Evolutionary conservation across 2,329 filamentous ascomycete genomes (phyloP), one percentile per base, ranked within the genome.

Genomic region (Ceratocystis alfenasii): DNA sequence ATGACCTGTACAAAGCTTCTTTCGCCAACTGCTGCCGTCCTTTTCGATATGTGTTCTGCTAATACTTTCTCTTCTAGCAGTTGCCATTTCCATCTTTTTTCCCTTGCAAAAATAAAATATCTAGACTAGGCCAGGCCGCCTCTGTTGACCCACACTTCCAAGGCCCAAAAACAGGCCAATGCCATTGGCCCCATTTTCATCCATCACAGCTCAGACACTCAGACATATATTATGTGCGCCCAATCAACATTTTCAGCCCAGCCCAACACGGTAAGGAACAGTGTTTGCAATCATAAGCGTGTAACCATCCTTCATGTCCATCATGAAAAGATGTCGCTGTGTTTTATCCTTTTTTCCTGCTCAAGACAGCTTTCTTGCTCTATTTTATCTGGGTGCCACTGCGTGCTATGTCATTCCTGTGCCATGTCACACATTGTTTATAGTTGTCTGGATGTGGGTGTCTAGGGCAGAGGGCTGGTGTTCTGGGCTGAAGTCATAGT

Each of bases 211-310:
- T 53, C 5, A 8, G 15, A 10, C 46, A 48, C 20, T 53, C 5
- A 8, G 15, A 10, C 46, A 22, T 5, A 22, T 28, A 5, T 15
- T 25, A 53, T 53, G 48, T 53, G 48, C 48, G 48, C 48, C 48
- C 48, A 53, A 53, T 53, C 48, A 53, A 53, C 33, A n/a, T 59
- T 33, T 59, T 10, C 55, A 59, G 55, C 55, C 55, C 55, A 59
- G 30, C 17, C 28, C 53, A 15, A 17, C 20, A 55, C 20, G 12
- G 50, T 7, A 12, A n/a, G 53, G 53, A 12, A 53, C 36, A 41
- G 36, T n/a, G n/a, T 25, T 53, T 53, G 12, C 22, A 30, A 57
- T 50, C 12, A 57, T 57, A 28, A n/a, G 17, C 28, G 55, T 59
- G 55, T 59, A 59, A 36, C 55, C 55, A 59, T 36, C 55, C 55